Conservation (phyloP, 371 early-diverging fungal genomes). For the Batrachochytrium dendrobatidis region DNA sequence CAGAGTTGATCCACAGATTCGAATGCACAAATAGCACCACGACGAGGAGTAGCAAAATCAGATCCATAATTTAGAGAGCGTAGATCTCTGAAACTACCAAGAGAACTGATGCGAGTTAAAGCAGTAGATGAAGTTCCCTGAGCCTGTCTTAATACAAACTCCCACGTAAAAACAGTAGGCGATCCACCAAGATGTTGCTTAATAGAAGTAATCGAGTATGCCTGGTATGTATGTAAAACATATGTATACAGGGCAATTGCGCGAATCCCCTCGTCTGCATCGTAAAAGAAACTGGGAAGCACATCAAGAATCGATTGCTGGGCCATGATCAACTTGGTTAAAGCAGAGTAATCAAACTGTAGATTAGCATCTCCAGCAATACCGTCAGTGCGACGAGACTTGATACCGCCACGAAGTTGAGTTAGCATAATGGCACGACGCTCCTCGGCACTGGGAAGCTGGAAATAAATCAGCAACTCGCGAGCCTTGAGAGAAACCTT, state of each 20-base stretch:
- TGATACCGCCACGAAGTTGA: conserved; percentile 72
- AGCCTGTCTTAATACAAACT: conserved; percentile 33
- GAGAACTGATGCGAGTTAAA: neutral
- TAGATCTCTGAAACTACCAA: conserved; percentile 26
- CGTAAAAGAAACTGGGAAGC: conserved; percentile 88
- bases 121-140: neutral
- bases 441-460: conserved; percentile 88
- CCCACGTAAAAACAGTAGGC: conserved; percentile 38
- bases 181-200: conserved; percentile 24
- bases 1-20: conserved; percentile 39
- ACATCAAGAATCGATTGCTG: conserved; percentile 94
- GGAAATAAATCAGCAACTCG: conserved; percentile 85
- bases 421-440: conserved; percentile 75
- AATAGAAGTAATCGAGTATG: conserved; percentile 62
- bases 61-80: conserved; percentile 12
- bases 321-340: conserved; percentile 84
- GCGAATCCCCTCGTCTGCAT: conserved; percentile 66
- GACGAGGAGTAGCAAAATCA: conserved; percentile 38
- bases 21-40: conserved; percentile 54
- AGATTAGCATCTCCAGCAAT: conserved; percentile 37
- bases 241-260: conserved; percentile 92
- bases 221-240: conserved; percentile 89
- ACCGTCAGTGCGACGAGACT: conserved; percentile 38
- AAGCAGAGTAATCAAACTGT: conserved; percentile 55
- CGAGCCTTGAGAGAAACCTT: conserved; percentile 90